A percentile compares a stretch with the other conserved stretches of the same genome.
phyloP scores from a whole-genome alignment of 495 filamentous ascomycete genomes.

The Lophiostoma macrostomum region DNA sequence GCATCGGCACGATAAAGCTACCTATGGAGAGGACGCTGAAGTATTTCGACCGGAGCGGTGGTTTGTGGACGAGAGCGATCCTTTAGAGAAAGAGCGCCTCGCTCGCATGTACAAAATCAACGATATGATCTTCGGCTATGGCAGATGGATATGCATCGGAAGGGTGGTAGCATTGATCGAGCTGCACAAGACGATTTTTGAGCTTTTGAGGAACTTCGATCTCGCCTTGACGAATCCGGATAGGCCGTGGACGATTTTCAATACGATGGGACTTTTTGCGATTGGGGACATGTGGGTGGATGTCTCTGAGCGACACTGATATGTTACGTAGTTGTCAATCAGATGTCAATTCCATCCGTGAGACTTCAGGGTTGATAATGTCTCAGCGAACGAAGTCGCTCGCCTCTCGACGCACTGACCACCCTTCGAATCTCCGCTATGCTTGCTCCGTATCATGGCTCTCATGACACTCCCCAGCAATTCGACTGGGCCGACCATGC shows the following conservation, averaged over 20 bases:
- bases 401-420: too few species aligned
- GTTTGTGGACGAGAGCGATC: constrained; percentile 21
- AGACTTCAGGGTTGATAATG: too few species aligned
- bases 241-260: constrained; percentile 42
- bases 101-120: constrained; percentile 25
- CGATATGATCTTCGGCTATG: constrained; percentile 31
- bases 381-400: too few species aligned
- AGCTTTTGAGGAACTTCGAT: constrained; percentile 54
- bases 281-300: constrained; percentile 29
- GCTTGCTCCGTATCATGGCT: too few species aligned
- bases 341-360: too few species aligned
- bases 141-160: constrained; percentile 28
- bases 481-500: too few species aligned
- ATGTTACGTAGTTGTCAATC: neutral
- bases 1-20: constrained; percentile 26
- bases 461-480: too few species aligned
- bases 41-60: constrained; percentile 32
- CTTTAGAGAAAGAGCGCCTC: constrained; percentile 20
- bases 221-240: constrained; percentile 50
- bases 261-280: constrained; percentile 20
- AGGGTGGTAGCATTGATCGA: constrained; percentile 28
- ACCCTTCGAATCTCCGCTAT: too few species aligned
- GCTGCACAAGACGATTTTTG: constrained; percentile 29
- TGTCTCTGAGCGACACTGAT: constrained; percentile 23
- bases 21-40: constrained; percentile 38